phyloP scores from a whole-genome alignment of 805 yeast genomes.

The Saccharomycopsis lassenensis region DNA sequence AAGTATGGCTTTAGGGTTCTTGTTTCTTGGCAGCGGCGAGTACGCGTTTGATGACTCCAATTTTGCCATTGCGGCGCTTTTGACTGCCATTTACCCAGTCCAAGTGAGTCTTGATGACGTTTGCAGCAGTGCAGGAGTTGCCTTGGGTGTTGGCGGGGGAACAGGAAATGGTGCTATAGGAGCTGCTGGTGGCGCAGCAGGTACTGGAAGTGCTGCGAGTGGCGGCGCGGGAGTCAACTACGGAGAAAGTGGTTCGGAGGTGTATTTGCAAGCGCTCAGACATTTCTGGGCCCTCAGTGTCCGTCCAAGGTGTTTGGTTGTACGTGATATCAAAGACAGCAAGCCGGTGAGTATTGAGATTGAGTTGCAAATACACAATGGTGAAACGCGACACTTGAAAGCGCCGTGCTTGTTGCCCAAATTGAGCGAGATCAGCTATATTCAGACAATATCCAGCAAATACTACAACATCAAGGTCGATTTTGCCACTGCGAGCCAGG shows the following conservation, averaged over 20 bases:
- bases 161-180: too few species aligned
- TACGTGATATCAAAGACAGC: slow-evolving; percentile 55
- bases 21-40: slow-evolving; percentile 89
- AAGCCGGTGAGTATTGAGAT: slow-evolving; percentile 37
- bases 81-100: slow-evolving; percentile 70
- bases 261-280: slow-evolving; percentile 73
- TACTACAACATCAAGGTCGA: slow-evolving; percentile 45
- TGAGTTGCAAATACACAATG: slow-evolving; percentile 28
- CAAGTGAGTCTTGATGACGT: too few species aligned
- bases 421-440: slow-evolving; percentile 34
- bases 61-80: slow-evolving; percentile 55
- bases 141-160: too few species aligned
- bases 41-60: slow-evolving; percentile 58
- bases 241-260: slow-evolving; percentile 31
- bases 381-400: slow-evolving; percentile 23
- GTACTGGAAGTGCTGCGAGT: too few species aligned
- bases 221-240: too few species aligned
- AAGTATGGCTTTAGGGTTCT: slow-evolving; percentile 75
- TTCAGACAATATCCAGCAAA: slow-evolving; percentile 36
- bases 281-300: slow-evolving; percentile 87
- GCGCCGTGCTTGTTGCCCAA: slow-evolving; percentile 69
- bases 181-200: slow-evolving; percentile 26
- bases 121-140: too few species aligned
- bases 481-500: slow-evolving; percentile 29
- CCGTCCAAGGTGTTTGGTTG: slow-evolving; percentile 69